These are phyloP conservation scores for Exserohilum rostratum DNA, from an alignment of 2,329 filamentous ascomycete species.

Conservation along the genomic window DNA sequence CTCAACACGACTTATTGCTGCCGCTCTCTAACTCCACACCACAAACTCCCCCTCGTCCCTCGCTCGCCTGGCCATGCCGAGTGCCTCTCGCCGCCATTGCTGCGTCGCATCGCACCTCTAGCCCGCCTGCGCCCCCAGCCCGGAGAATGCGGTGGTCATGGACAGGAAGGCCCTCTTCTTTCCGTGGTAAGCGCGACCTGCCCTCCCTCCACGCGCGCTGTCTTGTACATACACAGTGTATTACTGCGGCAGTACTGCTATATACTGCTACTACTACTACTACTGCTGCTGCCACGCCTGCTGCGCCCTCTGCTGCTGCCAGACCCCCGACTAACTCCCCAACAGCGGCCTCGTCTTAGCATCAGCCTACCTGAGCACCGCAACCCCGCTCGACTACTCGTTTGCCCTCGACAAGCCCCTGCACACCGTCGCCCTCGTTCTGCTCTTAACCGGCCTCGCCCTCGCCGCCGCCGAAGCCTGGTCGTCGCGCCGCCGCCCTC, in stretches of 20 bases:
- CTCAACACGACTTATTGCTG: conserved; percentile 12
- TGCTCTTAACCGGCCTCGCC: conserved; percentile 42
- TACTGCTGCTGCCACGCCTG: neutral
- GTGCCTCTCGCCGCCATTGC: conserved; percentile 23
- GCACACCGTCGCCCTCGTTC: conserved; percentile 39
- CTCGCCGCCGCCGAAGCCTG: conserved; percentile 37
- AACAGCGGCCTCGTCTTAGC: conserved; percentile 45
- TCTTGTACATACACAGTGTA: too few relatives aligned
- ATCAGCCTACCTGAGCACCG: conserved; percentile 40
- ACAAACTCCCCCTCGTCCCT: neutral
- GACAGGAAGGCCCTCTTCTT: conserved; percentile 45
- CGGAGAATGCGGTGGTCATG: conserved; percentile 43
- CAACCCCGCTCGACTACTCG: conserved; percentile 37
- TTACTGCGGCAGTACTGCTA: too few relatives aligned
- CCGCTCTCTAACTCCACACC: neutral
- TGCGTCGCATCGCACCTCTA: conserved; percentile 32
- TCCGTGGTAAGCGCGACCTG: conserved; percentile 34
- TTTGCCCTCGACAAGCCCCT: conserved; percentile 47
- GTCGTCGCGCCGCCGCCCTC: conserved; percentile 8
- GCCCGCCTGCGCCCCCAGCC: conserved; percentile 11
- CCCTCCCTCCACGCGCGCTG: too few relatives aligned
- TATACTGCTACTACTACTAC: too few relatives aligned
- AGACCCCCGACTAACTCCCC: conserved; percentile 24
- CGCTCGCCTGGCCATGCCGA: conserved; percentile 24
- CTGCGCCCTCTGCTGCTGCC: neutral